These are phyloP conservation scores for Tolypocladium sp. DNA, from an alignment of 2,329 filamentous ascomycete species.

Conservation along the genomic window DNA sequence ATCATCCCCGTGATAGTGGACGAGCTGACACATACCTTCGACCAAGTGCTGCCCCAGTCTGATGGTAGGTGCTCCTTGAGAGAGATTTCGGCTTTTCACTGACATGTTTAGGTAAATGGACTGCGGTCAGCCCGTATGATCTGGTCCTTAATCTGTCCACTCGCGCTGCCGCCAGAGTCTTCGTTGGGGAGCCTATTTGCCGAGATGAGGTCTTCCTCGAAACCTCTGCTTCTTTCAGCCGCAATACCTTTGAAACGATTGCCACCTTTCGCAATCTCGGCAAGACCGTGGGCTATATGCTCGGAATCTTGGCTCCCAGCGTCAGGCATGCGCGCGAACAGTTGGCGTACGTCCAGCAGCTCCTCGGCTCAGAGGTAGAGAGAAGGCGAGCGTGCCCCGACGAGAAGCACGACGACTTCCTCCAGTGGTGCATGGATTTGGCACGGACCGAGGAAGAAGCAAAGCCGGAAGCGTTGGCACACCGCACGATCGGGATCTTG, in stretches of 20 bases:
- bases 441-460: conserved; percentile 6
- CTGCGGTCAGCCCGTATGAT: conserved; percentile 5
- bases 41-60: conserved; percentile 1
- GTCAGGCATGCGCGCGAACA: conserved; percentile 4
- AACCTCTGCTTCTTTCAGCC: conserved; percentile 6
- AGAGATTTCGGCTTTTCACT: background rate
- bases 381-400: conserved; percentile 1
- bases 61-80: background rate
- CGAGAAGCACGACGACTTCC: conserved; percentile 7
- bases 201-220: conserved; percentile 7
- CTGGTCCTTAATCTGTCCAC: conserved; percentile 5
- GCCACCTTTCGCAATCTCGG: conserved; percentile 6
- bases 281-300: background rate
- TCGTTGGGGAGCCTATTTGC: conserved; percentile 7
- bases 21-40: conserved; percentile 5
- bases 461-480: conserved; percentile 2
- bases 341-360: conserved; percentile 5
- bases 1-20: conserved; percentile 7
- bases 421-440: conserved; percentile 9
- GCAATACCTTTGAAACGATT: conserved; percentile 7
- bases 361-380: conserved; percentile 4
- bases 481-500: conserved; percentile 8
- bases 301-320: conserved; percentile 2
- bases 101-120: background rate
- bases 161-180: conserved; percentile 7